Evolutionary conservation across 75 land plant species (phyloP).

Genomic region (Picea glauca): DNA sequence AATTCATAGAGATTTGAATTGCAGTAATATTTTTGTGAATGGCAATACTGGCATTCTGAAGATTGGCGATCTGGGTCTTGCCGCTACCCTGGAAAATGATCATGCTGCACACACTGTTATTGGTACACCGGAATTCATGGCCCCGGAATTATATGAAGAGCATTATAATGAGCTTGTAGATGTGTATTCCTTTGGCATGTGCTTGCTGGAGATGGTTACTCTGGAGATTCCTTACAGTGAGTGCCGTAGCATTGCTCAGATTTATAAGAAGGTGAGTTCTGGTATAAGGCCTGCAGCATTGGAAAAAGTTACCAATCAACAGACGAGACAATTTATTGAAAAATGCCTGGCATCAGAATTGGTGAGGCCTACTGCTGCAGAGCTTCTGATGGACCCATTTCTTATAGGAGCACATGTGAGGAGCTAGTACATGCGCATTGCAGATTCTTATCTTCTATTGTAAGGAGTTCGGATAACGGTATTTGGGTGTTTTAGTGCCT

Average conservation of each 20-base stretch:
- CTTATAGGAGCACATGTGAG: neutral
- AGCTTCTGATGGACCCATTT: conserved; percentile 40
- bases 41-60: conserved; percentile 71
- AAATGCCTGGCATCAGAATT: conserved; percentile 24
- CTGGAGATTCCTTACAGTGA: conserved; percentile 72
- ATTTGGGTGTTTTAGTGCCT: no score
- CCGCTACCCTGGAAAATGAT: conserved; percentile 47
- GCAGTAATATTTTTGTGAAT: conserved; percentile 82
- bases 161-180: conserved; percentile 78
- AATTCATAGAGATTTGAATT: conserved; percentile 81
- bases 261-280: conserved; percentile 65
- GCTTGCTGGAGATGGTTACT: conserved; percentile 81
- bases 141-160: conserved; percentile 80
- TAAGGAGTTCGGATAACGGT: no score
- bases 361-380: conserved; percentile 40
- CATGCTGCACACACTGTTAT: conserved; percentile 55
- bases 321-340: conserved; percentile 37
- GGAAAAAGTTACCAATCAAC: conserved; percentile 35
- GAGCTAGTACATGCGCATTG: no score
- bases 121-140: conserved; percentile 90
- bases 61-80: conserved; percentile 77
- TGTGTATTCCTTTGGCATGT: conserved; percentile 82
- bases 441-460: no score
- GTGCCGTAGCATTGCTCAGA: conserved; percentile 55
- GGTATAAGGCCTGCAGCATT: conserved; percentile 52